Evolutionary conservation across 176 grass and related monocot genomes (phyloP).

Genomic region (Stipa capillata): DNA sequence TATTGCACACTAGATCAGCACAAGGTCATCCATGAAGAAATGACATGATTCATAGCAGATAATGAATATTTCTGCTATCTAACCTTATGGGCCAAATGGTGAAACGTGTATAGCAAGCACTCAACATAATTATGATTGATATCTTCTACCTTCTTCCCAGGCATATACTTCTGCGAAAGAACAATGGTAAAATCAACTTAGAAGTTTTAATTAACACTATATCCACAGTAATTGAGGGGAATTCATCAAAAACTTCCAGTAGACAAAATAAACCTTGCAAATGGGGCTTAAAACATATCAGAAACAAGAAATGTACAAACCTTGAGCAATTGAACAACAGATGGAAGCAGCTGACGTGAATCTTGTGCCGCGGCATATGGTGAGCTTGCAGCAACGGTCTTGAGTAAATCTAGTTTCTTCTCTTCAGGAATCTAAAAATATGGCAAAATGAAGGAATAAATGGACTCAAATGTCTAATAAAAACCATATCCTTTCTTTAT

Average conservation of each 20-base stretch:
- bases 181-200: neutral
- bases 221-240: neutral
- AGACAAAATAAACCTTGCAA: neutral
- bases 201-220: neutral
- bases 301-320: slow-evolving; percentile 36
- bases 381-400: slow-evolving; percentile 86
- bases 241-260: neutral
- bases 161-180: slow-evolving; percentile 83
- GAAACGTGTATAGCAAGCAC: slow-evolving; percentile 90
- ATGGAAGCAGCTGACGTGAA: slow-evolving; percentile 93
- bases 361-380: slow-evolving; percentile 80
- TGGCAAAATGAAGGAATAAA: neutral
- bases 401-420: slow-evolving; percentile 90
- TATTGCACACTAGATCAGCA: slow-evolving; percentile 31
- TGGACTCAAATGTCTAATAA: too few species aligned
- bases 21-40: neutral
- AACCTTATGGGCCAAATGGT: slow-evolving; percentile 97
- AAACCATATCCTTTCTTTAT: too few species aligned
- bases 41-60: slow-evolving; percentile 15
- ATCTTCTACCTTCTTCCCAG: slow-evolving; percentile 84
- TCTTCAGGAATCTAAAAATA: slow-evolving; percentile 75
- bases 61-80: slow-evolving; percentile 9
- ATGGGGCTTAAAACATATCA: neutral
- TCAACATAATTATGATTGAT: slow-evolving; percentile 78
- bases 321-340: slow-evolving; percentile 74